phyloP scores from a whole-genome alignment of 495 filamentous ascomycete species.

The Daldinia caldariorum region DNA sequence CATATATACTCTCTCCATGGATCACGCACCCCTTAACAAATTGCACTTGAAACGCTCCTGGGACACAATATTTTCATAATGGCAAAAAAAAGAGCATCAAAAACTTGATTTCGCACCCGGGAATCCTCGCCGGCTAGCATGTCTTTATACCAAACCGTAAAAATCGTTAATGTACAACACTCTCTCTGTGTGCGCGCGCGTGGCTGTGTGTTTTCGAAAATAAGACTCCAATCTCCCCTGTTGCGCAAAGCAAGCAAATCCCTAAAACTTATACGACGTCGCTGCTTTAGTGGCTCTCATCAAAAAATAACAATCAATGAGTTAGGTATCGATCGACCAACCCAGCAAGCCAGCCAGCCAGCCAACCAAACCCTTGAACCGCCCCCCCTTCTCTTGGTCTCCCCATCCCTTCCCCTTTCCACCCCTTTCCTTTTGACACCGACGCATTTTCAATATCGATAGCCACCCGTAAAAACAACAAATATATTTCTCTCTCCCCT shows the following conservation, averaged over 20 bases:
- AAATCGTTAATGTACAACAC: conserved; percentile 39
- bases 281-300: conserved; percentile 10
- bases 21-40: neutral
- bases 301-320: conserved; percentile 1
- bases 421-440: conserved; percentile 30
- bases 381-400: no score
- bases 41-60: neutral
- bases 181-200: neutral
- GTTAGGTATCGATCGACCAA: conserved; percentile 10
- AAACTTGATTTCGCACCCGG: conserved; percentile 21
- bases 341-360: no score
- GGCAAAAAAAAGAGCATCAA: neutral
- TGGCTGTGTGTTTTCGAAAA: conserved; percentile 11
- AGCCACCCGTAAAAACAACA: conserved; percentile 30
- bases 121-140: conserved; percentile 22
- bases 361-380: conserved; percentile 12
- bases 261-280: neutral
- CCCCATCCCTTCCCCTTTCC: neutral
- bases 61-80: neutral
- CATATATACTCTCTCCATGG: neutral
- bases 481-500: conserved; percentile 9
- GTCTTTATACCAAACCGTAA: conserved; percentile 29
- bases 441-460: conserved; percentile 27
- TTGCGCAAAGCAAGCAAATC: conserved; percentile 10
- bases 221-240: conserved; percentile 7